A percentile compares a stretch with the other conserved stretches of the same genome.
Conservation (phyloP, 2,329 filamentous ascomycete genomes). For the Pseudogymnoascus sp. region DNA sequence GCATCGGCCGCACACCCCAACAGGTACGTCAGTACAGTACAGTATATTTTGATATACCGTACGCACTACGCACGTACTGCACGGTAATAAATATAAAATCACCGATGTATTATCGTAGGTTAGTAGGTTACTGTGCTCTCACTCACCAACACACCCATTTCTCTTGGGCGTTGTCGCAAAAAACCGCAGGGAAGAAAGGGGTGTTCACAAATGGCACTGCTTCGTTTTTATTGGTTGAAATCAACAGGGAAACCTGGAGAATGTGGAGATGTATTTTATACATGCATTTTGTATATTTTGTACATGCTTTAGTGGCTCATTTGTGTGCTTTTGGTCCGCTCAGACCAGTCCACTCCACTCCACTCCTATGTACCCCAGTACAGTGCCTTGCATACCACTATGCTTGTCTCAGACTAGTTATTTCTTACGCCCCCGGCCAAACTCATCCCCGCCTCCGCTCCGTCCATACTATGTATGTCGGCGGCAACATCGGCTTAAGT, state of each 20-base stretch:
- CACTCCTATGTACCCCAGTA: background rate
- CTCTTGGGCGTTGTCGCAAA: background rate
- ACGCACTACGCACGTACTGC: background rate
- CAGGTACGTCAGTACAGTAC: background rate
- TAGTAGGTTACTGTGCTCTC: background rate
- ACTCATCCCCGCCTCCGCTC: background rate
- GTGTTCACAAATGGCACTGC: conserved; percentile 1
- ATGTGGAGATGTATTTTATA: background rate
- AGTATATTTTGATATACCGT: no score
- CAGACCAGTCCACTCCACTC: background rate
- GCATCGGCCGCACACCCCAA: background rate
- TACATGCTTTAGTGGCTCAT: background rate
- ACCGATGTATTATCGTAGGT: background rate
- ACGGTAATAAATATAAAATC: background rate
- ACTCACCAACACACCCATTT: background rate
- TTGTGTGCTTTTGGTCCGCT: background rate
- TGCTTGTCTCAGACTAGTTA: background rate
- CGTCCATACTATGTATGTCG: background rate
- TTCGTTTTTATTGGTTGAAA: background rate
- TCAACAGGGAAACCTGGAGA: background rate
- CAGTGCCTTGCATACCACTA: conserved; percentile 1
- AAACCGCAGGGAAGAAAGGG: conserved; percentile 4
- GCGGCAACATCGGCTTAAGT: background rate
- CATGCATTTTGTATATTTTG: conserved; percentile 1
- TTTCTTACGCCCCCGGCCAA: background rate